Evolutionary conservation across 1,139 yeast species (phyloP).

Genomic region (Saccharomyces hybrid): DNA sequence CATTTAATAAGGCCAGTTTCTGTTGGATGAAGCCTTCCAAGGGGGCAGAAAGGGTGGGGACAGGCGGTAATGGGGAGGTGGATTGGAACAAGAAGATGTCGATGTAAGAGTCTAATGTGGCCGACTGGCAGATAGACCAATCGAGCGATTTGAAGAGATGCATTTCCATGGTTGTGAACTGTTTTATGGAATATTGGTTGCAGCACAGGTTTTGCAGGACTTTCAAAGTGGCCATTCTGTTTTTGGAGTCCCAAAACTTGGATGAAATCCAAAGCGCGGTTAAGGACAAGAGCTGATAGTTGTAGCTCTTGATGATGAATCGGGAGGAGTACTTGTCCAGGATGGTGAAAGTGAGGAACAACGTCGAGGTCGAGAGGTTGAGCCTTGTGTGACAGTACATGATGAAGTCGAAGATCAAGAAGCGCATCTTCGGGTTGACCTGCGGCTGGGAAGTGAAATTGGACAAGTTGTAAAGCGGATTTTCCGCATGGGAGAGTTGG

Average conservation of each 20-base stretch:
- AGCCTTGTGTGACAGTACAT: slow-evolving; percentile 78
- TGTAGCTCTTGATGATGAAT: slow-evolving; percentile 65
- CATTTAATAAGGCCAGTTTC: background rate
- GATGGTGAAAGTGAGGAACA: slow-evolving; percentile 73
- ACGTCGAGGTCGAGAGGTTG: slow-evolving; percentile 67
- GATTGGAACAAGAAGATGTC: slow-evolving; percentile 39
- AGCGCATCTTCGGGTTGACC: slow-evolving; percentile 21
- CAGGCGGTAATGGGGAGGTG: slow-evolving; percentile 5
- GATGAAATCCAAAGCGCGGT: slow-evolving; percentile 71
- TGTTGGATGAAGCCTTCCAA: background rate
- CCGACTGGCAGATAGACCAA: slow-evolving; percentile 31
- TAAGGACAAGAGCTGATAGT: slow-evolving; percentile 58
- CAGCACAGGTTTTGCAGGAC: slow-evolving; percentile 46
- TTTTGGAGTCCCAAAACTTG: slow-evolving; percentile 63
- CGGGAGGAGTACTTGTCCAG: slow-evolving; percentile 87
- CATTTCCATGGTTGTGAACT: slow-evolving; percentile 62
- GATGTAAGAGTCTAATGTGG: slow-evolving; percentile 56
- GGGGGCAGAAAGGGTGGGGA: background rate
- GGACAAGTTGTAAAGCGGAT: slow-evolving; percentile 6
- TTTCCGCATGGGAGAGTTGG: slow-evolving; percentile 1
- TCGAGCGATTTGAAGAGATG: slow-evolving; percentile 43
- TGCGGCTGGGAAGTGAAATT: slow-evolving; percentile 18
- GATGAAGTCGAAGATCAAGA: slow-evolving; percentile 62
- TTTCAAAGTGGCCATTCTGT: slow-evolving; percentile 52
- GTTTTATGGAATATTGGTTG: slow-evolving; percentile 49